Evolutionary conservation across 768 basidiomycete genomes (phyloP), one percentile per base, ranked within the genome.

Genomic region (Leccinum uliginosum): DNA sequence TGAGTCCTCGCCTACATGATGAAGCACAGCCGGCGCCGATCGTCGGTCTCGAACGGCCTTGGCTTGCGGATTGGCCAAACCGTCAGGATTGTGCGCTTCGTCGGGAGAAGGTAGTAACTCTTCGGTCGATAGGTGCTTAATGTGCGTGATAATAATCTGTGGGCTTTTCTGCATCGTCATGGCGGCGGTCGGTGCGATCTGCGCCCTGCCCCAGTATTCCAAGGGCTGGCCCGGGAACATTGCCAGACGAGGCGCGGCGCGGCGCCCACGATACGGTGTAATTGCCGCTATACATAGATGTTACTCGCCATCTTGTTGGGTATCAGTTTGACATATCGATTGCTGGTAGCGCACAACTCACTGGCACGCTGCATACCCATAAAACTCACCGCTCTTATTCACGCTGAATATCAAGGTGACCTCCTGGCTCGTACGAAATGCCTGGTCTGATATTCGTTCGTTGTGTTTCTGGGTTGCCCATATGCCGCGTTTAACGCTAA

Each of bases 391-490:
- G 55, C 89, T 89, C 69, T 89, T 92, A 74, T 98, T 98, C 17
- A 91, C 96, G 34, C 93, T 83, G 64, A 98, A 98, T 56, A 98
- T 85, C 45, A 98, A 80, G 65, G 80, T 89, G 4, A 98, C 95
- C 24, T 95, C 90, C 60, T 82, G 80, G 59, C 88, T 87, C 3
- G 93, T 97, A n/a, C 94, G 85, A 71, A 78, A 98, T 1, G 96
- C 95, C 69, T 92, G 92, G 62, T 98, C 93, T 15, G 97, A 76
- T 49, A 96, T 84, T 9, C 83, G 84, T 72, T 97, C 93, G 65
- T 96, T 97, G 73, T 96, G 94, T 62, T 78, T 80, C 73, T 98
- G 96, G 1, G 95, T 98, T 46, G 91, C 89, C 96, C 96, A 98
- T 2, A 90, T 54, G 1, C 90, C 88, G 14, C 80, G 80, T 67